Conservation (phyloP, 1,139 yeast species). For the Pichia sp. region DNA sequence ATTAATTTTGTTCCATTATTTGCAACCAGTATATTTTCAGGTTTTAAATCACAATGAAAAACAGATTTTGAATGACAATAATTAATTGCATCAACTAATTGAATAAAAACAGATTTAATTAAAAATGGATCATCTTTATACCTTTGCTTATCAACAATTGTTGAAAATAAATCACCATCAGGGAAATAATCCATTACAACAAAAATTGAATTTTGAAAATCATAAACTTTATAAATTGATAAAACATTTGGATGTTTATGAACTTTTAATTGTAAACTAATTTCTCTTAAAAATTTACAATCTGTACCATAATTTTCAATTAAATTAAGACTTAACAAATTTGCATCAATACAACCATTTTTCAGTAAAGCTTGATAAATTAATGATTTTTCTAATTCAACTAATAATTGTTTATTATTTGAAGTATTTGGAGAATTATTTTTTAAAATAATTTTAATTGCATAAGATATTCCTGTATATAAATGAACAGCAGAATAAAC, state of each 20-base stretch:
- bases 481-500: conserved; percentile 67
- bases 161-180: conserved; percentile 77
- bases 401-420: conserved; percentile 27
- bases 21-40: conserved; percentile 75
- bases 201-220: conserved; percentile 50
- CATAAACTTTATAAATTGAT: conserved; percentile 68
- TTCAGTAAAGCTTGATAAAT: conserved; percentile 22
- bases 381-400: conserved; percentile 25
- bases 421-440: conserved; percentile 26
- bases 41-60: conserved; percentile 87
- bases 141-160: conserved; percentile 63
- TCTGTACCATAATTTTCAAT: conserved; percentile 38
- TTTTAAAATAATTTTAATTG: conserved; percentile 70
- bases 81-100: conserved; percentile 64
- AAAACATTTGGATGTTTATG: conserved; percentile 74
- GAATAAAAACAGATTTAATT: conserved; percentile 69
- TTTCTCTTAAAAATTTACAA: conserved; percentile 55
- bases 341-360: conserved; percentile 25
- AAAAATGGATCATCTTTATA: conserved; percentile 47
- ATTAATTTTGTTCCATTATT: conserved; percentile 54
- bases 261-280: conserved; percentile 65
- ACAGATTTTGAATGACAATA: conserved; percentile 63
- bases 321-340: conserved; percentile 37
- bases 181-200: conserved; percentile 77
- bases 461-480: conserved; percentile 45